Evolutionary conservation across 345 rosid species (phyloP), one percentile per base, ranked within the genome.

Genomic region (Microcos paniculata): DNA sequence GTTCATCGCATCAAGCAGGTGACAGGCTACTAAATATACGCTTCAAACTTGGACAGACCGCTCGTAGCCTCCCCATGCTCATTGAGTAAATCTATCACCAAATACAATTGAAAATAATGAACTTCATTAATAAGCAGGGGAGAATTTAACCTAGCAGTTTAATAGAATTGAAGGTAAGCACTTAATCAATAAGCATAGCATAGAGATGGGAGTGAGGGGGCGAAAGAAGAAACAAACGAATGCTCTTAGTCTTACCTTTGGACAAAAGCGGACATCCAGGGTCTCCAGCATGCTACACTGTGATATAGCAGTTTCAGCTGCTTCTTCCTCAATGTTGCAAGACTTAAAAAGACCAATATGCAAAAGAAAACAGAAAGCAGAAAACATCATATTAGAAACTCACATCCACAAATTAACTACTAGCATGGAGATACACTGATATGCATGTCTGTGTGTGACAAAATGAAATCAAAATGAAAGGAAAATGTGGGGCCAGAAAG

Each of bases 191-290:
- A 53, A 31, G 42, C 43, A n/a, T 45, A 42, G 33, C 63, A 38
- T 23, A 53, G 58, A 53, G 58, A 53, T 2, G 5, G 9, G 1
- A 30, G 4, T 8, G 11, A 33, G 45, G 2, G 21, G 53, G 21
- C n/a, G n/a, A n/a, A n/a, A n/a, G n/a, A n/a, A 0, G 2, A 64
- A 8, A 38, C 15, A 61, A 26, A 75, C 15, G n/a, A 48, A 23
- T 77, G 62, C 42, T 62, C 84, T 35, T n/a, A n/a, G 40, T 35
- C 40, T 87, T 72, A 88, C 99, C 97, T 91, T 94, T 1, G 89
- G 95, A 80, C 99, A 96, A 86, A 80, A 87, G 73, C 99, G 98
- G 58, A 96, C 92, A 85, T 96, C 98, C 48, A 96, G 81, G 71
- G 98, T 94, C 90, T 96, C 99, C 82, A 94, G 88, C 84, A 87